Conservation (phyloP, 192 early-diverging fungal genomes). For the Dissophora ornata region DNA sequence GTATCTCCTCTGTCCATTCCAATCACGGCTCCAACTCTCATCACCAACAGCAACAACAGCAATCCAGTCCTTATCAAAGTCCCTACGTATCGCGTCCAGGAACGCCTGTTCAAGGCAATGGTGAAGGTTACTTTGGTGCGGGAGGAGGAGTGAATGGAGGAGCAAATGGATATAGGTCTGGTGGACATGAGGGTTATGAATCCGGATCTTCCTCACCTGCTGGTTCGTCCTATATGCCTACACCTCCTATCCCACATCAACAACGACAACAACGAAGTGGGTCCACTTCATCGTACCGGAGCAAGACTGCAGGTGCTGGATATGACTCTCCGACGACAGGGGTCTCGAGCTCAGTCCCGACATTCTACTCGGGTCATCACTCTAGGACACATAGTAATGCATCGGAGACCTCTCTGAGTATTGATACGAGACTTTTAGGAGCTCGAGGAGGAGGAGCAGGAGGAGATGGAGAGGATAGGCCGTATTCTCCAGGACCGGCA, state of each 20-base stretch:
- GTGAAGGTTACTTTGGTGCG: conserved; percentile 17
- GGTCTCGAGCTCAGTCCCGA: conserved; percentile 22
- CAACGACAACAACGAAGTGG: conserved; percentile 25
- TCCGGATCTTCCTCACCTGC: conserved; percentile 27
- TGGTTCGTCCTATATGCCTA: conserved; percentile 18
- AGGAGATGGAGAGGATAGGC: neutral
- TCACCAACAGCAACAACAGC: conserved; percentile 26
- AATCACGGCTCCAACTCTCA: conserved; percentile 20
- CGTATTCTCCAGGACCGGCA: conserved; percentile 23
- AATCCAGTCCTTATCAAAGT: conserved; percentile 22
- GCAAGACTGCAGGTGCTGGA: conserved; percentile 1
- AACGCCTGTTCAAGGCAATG: conserved; percentile 12
- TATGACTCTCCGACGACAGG: conserved; percentile 31
- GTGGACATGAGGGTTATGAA: conserved; percentile 29
- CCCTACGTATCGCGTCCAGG: conserved; percentile 34
- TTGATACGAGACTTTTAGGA: conserved; percentile 18
- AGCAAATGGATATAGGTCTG: conserved; percentile 15
- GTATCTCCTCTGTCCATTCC: conserved; percentile 40
- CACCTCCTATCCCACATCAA: conserved; percentile 18
- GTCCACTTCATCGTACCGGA: conserved; percentile 1
- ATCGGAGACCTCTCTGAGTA: conserved; percentile 46
- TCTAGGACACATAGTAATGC: conserved; percentile 42
- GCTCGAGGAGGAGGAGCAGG: neutral
- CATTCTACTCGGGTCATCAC: conserved; percentile 24
- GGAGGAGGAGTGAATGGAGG: conserved; percentile 2